Evolutionary conservation across 805 yeast species (phyloP).

Genomic region (Candida ipomoeae): DNA sequence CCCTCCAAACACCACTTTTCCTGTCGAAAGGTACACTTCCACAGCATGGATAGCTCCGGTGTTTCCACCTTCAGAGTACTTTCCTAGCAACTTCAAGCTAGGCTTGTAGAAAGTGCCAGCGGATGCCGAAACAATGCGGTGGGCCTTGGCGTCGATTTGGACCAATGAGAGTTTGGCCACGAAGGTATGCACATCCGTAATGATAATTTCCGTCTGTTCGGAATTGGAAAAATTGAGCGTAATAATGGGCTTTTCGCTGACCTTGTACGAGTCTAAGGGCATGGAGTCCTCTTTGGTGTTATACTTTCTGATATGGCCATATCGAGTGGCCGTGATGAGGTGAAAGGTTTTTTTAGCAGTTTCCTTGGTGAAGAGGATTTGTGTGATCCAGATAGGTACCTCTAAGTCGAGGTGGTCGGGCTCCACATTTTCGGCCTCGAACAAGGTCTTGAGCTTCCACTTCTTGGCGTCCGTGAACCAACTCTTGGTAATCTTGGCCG

Average conservation of each 20-base stretch:
- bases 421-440: slow-evolving; percentile 79
- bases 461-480: slow-evolving; percentile 15
- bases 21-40: slow-evolving; percentile 33
- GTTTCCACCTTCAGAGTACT: slow-evolving; percentile 46
- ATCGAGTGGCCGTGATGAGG: slow-evolving; percentile 63
- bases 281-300: slow-evolving; percentile 63
- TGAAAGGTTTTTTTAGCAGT: slow-evolving; percentile 39
- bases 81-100: slow-evolving; percentile 56
- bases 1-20: slow-evolving; percentile 70
- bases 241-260: slow-evolving; percentile 52
- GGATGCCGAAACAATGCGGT: slow-evolving; percentile 36
- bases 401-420: slow-evolving; percentile 73
- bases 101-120: slow-evolving; percentile 45
- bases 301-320: slow-evolving; percentile 74
- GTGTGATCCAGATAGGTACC: slow-evolving; percentile 76
- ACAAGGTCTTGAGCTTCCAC: slow-evolving; percentile 34
- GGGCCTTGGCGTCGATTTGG: slow-evolving; percentile 33
- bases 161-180: slow-evolving; percentile 50
- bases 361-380: slow-evolving; percentile 44
- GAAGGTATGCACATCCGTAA: slow-evolving; percentile 71
- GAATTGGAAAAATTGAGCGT: slow-evolving; percentile 35
- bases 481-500: slow-evolving; percentile 12
- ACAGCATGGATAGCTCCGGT: slow-evolving; percentile 78
- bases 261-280: slow-evolving; percentile 57
- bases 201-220: slow-evolving; percentile 40